These are phyloP conservation scores for Cucurbita ficifolia DNA, from an alignment of 306 rosid species.

Conservation along the genomic window DNA sequence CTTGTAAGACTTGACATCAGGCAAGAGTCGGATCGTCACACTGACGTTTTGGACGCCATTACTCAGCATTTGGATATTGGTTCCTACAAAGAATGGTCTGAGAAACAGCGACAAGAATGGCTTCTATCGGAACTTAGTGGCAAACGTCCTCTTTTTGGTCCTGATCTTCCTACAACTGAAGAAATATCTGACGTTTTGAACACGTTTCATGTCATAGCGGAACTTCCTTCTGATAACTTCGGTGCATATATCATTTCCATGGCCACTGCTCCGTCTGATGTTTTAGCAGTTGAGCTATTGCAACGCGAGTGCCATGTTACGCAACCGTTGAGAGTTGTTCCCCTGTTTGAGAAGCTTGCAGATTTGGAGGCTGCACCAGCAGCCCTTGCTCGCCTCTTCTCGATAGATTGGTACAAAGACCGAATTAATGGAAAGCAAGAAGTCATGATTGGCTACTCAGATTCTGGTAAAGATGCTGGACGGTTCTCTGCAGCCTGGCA, in stretches of 20 bases:
- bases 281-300: constrained; percentile 83
- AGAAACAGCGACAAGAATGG: constrained; percentile 83
- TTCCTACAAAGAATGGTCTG: constrained; percentile 87
- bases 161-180: constrained; percentile 82
- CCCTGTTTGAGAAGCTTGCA: constrained; percentile 83
- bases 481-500: constrained; percentile 98
- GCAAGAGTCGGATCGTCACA: constrained; percentile 92
- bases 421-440: constrained; percentile 86
- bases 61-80: constrained; percentile 84
- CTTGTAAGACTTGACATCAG: constrained; percentile 88
- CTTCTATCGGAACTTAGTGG: constrained; percentile 74
- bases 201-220: constrained; percentile 75
- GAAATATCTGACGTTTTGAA: constrained; percentile 84
- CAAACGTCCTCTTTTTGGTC: constrained; percentile 87
- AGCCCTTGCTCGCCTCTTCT: constrained; percentile 77
- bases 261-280: constrained; percentile 96
- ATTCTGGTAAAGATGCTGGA: constrained; percentile 97
- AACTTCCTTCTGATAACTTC: constrained; percentile 78
- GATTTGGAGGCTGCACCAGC: constrained; percentile 96
- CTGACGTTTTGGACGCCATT: constrained; percentile 82
- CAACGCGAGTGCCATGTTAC: constrained; percentile 80
- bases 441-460: constrained; percentile 97
- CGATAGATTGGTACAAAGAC: constrained; percentile 70
- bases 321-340: constrained; percentile 79
- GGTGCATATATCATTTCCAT: constrained; percentile 96